Evolutionary conservation across 176 grass and related monocot genomes (phyloP), one percentile per base, ranked within the genome.

Genomic region (Zea luxurians): DNA sequence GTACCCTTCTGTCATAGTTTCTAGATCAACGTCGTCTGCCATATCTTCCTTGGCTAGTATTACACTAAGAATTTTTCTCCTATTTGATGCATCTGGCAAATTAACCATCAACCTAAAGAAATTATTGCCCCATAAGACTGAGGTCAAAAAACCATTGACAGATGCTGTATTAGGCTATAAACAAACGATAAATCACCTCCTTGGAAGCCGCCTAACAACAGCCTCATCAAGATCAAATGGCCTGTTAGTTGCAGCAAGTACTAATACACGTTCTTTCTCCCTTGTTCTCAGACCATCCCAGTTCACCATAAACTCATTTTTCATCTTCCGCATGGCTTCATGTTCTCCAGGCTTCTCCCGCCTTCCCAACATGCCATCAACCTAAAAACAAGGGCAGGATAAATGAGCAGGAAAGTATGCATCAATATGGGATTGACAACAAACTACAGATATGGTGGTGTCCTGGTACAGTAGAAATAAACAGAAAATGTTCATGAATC

Each of bases 281-380:
- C 92, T 98, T 47, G 96, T 98, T 78, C 92, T 87, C 52, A 98
- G 68, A 70, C 96, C 96, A 54, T 98, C 96, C 96, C 96, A 98
- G 68, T 98, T 98, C 72, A 98, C 96, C 96, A 98, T 98, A 85
- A 98, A 98, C 72, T 98, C 95, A 86, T 98, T 98, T 84, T 98
- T 98, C 95, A 98, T 98, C 75, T 98, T 98, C 10, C 96, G 89
- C 96, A 94, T 98, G 48, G 96, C 96, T 87, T 98, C 96, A 88
- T 98, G 96, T 79, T 98, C 96, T 47, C 96, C 90, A 72, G 96
- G 92, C 85, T 98, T 98, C 84, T 98, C 96, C 52, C 96, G 89
- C 81, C 96, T 94, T 58, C 92, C 96, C 79, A 98, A 73, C 90
- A 98, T 94, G 75, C 96, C 87, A 54, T 98, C 96, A 84, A 98